These are phyloP conservation scores for Aegilops speltoides DNA, from an alignment of 176 grass and related monocot species.

Conservation along the genomic window DNA sequence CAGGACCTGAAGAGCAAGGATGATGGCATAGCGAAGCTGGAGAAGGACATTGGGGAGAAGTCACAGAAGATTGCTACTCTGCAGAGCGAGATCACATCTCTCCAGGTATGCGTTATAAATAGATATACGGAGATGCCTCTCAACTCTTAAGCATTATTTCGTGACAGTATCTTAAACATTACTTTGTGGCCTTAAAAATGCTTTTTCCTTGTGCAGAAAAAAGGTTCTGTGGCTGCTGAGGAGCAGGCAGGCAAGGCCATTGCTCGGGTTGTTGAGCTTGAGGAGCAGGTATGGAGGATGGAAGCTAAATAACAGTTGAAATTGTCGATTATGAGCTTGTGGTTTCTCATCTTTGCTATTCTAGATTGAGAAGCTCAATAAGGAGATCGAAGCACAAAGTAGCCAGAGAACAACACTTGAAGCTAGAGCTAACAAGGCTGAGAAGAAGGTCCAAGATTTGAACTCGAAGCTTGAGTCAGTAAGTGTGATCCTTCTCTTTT, in stretches of 20 bases:
- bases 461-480: constrained; percentile 61
- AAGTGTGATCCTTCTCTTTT: constrained; percentile 28
- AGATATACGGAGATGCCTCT: not conserved
- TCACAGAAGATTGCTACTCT: constrained; percentile 61
- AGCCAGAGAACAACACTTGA: constrained; percentile 52
- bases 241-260: constrained; percentile 62
- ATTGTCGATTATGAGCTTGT: not conserved
- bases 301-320: not conserved
- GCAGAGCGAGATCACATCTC: constrained; percentile 59
- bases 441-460: constrained; percentile 65
- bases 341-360: constrained; percentile 26
- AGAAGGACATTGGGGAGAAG: constrained; percentile 58
- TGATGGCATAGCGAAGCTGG: constrained; percentile 50
- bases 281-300: constrained; percentile 58
- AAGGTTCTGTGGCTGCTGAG: constrained; percentile 58
- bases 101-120: constrained; percentile 46
- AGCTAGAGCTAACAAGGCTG: constrained; percentile 42
- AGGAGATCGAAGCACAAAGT: constrained; percentile 58
- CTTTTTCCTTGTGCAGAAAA: constrained; percentile 37
- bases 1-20: constrained; percentile 77
- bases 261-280: constrained; percentile 52
- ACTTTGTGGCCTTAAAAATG: not conserved
- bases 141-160: not conserved
- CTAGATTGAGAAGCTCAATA: constrained; percentile 62
- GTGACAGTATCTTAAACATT: not conserved